Conservation (phyloP, 306 rosid genomes). For the Pterocarpus santalinus region DNA sequence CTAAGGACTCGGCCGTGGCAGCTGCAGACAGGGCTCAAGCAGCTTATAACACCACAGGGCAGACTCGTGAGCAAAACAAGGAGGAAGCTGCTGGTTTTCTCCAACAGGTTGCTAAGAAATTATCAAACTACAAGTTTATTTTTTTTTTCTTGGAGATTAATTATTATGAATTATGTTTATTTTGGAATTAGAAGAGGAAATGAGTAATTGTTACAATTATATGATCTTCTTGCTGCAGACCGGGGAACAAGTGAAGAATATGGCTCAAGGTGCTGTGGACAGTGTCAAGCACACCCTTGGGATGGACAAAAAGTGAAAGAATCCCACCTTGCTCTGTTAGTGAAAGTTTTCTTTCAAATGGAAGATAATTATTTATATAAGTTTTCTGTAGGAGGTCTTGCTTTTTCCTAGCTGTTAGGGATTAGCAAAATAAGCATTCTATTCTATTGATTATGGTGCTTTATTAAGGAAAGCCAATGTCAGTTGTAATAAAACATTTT, state of each 20-base stretch:
- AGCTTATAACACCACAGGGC: constrained; percentile 51
- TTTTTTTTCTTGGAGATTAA: too few relatives aligned
- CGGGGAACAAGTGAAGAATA: constrained; percentile 66
- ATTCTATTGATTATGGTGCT: not conserved
- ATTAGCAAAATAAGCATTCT: constrained; percentile 40
- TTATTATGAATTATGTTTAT: not conserved
- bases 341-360: constrained; percentile 37
- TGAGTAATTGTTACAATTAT: not conserved
- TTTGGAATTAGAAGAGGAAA: not conserved
- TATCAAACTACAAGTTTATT: not conserved
- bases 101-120: constrained; percentile 56
- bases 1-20: constrained; percentile 54
- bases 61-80: constrained; percentile 51
- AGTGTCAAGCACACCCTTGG: constrained; percentile 73
- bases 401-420: constrained; percentile 47
- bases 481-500: too few relatives aligned
- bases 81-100: constrained; percentile 63
- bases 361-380: constrained; percentile 31
- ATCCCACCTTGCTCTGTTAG: not conserved
- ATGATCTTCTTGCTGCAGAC: constrained; percentile 51
- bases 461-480: not conserved
- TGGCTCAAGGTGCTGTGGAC: constrained; percentile 72
- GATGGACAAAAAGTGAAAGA: constrained; percentile 58
- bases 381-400: constrained; percentile 25
- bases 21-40: constrained; percentile 50